A percentile compares a stretch with the other conserved stretches of the same genome.
Evolutionary conservation across 2,329 filamentous ascomycete genomes (phyloP).

Genomic region (Emergomyces africanus): DNA sequence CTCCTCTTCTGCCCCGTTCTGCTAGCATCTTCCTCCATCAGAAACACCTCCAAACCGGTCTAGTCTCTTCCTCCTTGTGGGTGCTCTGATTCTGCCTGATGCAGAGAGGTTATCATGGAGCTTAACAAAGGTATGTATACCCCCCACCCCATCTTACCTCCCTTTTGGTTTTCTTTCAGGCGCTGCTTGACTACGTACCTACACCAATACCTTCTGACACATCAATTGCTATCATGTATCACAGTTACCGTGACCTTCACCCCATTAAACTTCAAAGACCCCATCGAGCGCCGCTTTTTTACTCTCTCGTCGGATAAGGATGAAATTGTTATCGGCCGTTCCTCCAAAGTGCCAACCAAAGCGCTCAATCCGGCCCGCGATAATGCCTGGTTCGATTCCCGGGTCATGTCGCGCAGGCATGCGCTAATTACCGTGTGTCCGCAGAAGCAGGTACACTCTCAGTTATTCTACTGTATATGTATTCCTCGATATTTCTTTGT

Average conservation of each 20-base stretch:
- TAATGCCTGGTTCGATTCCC: constrained; percentile 35
- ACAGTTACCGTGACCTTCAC: constrained; percentile 24
- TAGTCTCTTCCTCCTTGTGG: neutral
- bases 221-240: neutral
- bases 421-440: constrained; percentile 22
- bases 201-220: neutral
- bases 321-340: constrained; percentile 26
- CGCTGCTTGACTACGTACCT: neutral
- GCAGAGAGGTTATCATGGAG: neutral
- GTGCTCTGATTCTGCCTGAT: neutral
- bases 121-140: neutral
- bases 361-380: constrained; percentile 22
- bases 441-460: constrained; percentile 17
- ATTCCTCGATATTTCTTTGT: neutral
- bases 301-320: constrained; percentile 18
- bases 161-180: neutral
- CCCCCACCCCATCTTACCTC: too few species aligned
- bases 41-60: neutral
- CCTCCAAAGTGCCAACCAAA: constrained; percentile 27
- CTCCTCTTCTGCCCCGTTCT: neutral
- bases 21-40: neutral
- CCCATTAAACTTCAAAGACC: constrained; percentile 16
- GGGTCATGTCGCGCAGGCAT: constrained; percentile 36
- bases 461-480: neutral
- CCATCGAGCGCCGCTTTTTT: constrained; percentile 21